Conservation (phyloP, 257 asterid species). For the Przewalskia tangutica region DNA sequence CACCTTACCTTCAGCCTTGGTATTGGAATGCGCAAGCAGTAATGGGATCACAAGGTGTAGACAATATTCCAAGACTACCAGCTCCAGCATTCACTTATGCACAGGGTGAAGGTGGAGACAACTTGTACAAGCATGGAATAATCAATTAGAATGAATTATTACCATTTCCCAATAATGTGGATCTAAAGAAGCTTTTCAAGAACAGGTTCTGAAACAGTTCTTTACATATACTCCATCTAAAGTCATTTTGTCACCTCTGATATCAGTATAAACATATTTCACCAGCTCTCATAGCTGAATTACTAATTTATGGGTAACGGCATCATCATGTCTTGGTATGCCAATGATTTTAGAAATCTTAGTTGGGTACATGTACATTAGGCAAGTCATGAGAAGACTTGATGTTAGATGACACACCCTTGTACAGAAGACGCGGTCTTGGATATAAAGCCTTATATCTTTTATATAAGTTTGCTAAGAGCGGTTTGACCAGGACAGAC, state of each 20-base stretch:
- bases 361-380: neutral
- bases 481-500: neutral
- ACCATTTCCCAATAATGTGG: neutral
- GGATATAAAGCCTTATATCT: neutral
- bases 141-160: neutral
- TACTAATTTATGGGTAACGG: neutral
- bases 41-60: constrained; percentile 37
- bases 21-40: constrained; percentile 53
- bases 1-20: constrained; percentile 68
- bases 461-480: neutral
- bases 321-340: neutral
- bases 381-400: neutral
- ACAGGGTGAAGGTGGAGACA: constrained; percentile 79
- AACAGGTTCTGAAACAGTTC: neutral
- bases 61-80: constrained; percentile 18
- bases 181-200: neutral
- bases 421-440: neutral
- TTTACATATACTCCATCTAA: neutral
- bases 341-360: neutral
- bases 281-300: neutral
- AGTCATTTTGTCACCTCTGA: neutral
- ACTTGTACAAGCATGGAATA: constrained; percentile 47
- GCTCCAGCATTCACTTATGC: constrained; percentile 35
- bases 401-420: neutral
- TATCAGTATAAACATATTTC: neutral